Conservation (phyloP, 768 basidiomycete genomes). For the Lentinula sp. region DNA sequence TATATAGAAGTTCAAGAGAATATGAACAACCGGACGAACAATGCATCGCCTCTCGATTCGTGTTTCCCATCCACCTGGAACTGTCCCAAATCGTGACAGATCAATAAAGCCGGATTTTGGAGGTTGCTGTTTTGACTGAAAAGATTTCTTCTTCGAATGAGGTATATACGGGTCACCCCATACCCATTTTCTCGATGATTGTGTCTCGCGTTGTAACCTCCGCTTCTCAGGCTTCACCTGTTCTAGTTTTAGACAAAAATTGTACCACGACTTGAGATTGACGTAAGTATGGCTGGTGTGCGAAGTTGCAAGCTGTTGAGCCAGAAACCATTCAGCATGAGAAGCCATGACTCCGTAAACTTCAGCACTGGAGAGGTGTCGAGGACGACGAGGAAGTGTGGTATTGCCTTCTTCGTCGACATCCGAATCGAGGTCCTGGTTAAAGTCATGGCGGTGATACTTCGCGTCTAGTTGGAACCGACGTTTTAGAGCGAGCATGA, state of each 20-base stretch:
- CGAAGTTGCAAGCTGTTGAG: slow-evolving; percentile 12
- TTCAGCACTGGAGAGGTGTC: slow-evolving; percentile 32
- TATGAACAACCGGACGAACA: not conserved
- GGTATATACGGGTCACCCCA: not conserved
- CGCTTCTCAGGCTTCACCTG: not conserved
- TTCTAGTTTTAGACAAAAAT: slow-evolving; percentile 2
- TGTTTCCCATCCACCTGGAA: slow-evolving; percentile 1
- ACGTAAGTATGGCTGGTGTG: not conserved
- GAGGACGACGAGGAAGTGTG: slow-evolving; percentile 24
- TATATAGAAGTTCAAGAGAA: not conserved
- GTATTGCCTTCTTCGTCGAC: slow-evolving; percentile 19
- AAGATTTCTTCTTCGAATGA: not conserved
- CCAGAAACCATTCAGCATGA: slow-evolving; percentile 32
- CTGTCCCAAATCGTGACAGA: not conserved
- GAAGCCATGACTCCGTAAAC: slow-evolving; percentile 28
- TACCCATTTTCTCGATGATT: not conserved
- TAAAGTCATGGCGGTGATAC: slow-evolving; percentile 15
- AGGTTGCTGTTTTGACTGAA: not conserved
- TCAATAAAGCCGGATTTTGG: not conserved
- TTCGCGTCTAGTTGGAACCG: slow-evolving; percentile 16
- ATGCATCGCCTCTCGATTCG: not conserved
- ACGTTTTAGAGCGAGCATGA: slow-evolving; percentile 24
- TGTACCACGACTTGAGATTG: not conserved
- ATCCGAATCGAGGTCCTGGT: slow-evolving; percentile 16
- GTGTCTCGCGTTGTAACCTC: not conserved